phyloP scores from a whole-genome alignment of 331 rosid species.

The Dryas integrifolia region DNA sequence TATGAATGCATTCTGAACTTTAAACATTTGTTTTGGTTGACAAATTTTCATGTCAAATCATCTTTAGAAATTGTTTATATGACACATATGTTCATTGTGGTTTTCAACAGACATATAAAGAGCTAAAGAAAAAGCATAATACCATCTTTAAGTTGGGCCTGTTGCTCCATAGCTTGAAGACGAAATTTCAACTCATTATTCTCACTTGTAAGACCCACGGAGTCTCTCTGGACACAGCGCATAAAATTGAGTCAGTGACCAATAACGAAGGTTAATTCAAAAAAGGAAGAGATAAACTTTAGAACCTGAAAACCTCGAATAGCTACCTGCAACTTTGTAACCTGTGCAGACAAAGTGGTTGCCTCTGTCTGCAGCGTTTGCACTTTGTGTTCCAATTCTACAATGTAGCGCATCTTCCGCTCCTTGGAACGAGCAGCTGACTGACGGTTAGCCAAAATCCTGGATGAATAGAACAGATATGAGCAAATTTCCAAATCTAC shows the following conservation, averaged over 20 bases:
- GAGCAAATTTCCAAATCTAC: background rate
- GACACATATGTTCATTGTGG: background rate
- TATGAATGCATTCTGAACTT: background rate
- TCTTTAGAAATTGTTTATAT: background rate
- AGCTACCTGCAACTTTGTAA: slow-evolving; percentile 68
- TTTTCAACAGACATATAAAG: background rate
- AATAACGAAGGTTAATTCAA: slow-evolving; percentile 5
- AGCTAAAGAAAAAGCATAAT: slow-evolving; percentile 21
- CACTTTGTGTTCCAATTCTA: slow-evolving; percentile 84
- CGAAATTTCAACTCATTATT: slow-evolving; percentile 80
- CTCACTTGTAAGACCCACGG: slow-evolving; percentile 49
- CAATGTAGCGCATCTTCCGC: slow-evolving; percentile 62
- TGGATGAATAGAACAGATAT: slow-evolving; percentile 26
- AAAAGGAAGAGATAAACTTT: background rate
- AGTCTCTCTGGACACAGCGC: slow-evolving; percentile 48
- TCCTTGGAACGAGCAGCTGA: slow-evolving; percentile 98
- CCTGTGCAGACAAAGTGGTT: slow-evolving; percentile 68
- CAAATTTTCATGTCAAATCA: background rate
- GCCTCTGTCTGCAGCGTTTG: slow-evolving; percentile 91
- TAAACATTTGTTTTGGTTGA: background rate
- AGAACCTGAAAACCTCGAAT: slow-evolving; percentile 21
- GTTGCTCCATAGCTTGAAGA: slow-evolving; percentile 83
- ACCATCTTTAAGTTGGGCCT: slow-evolving; percentile 86
- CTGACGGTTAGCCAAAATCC: slow-evolving; percentile 90
- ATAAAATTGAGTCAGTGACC: slow-evolving; percentile 14